These are phyloP conservation scores for Mortierella claussenii DNA, from an alignment of 192 early-diverging fungal genomes.

Conservation along the genomic window DNA sequence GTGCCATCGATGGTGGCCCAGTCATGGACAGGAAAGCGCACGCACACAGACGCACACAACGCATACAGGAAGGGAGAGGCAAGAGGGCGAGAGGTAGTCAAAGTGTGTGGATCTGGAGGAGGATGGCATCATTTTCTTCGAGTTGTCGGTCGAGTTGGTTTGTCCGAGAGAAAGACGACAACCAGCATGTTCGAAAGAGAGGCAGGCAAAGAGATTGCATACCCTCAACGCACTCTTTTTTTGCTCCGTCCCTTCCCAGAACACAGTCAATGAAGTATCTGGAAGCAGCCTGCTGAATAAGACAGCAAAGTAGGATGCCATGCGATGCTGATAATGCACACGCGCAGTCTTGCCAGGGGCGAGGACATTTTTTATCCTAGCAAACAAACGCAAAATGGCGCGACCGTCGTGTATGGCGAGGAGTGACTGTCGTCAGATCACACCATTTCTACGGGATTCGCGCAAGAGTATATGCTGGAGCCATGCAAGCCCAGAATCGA, in stretches of 20 bases:
- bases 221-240: too few relatives aligned
- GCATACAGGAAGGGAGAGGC: neutral
- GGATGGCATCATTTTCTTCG: slow-evolving; percentile 27
- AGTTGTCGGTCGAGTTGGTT: too few relatives aligned
- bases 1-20: too few relatives aligned
- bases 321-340: too few relatives aligned
- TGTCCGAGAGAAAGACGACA: too few relatives aligned
- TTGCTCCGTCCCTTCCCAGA: too few relatives aligned
- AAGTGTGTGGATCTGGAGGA: neutral
- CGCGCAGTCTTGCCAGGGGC: neutral
- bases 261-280: too few relatives aligned
- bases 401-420: neutral
- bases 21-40: too few relatives aligned
- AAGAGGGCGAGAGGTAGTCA: neutral
- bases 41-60: too few relatives aligned
- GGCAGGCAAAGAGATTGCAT: too few relatives aligned
- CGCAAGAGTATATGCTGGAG: slow-evolving; percentile 12
- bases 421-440: slow-evolving; percentile 20
- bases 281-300: slow-evolving; percentile 41
- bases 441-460: slow-evolving; percentile 27
- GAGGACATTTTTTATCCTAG: neutral
- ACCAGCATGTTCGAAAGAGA: too few relatives aligned
- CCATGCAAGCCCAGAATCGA: neutral
- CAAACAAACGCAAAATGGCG: slow-evolving; percentile 10
- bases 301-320: too few relatives aligned